Evolutionary conservation across 371 early-diverging fungal species (phyloP).

Genomic region (Dinochytrium kinnereticum): DNA sequence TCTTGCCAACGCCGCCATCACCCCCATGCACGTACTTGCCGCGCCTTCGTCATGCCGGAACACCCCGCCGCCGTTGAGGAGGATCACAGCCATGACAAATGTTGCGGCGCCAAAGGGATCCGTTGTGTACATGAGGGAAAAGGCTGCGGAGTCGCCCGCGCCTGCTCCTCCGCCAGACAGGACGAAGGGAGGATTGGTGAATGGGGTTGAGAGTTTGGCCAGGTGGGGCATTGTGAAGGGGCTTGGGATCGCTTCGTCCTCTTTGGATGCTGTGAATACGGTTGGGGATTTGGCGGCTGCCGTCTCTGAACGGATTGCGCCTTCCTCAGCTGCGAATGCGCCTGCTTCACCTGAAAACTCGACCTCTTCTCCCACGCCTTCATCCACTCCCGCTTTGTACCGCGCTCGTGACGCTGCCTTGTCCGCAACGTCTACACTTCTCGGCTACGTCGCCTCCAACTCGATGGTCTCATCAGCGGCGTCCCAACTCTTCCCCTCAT

Average conservation of each 20-base stretch:
- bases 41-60: too few relatives aligned
- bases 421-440: background rate
- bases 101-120: background rate
- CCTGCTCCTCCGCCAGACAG: background rate
- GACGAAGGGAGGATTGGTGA: background rate
- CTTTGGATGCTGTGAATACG: background rate
- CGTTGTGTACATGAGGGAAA: background rate
- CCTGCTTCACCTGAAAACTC: background rate
- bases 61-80: background rate
- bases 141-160: background rate
- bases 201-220: background rate
- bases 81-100: background rate
- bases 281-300: background rate
- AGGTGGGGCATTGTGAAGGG: conserved; percentile 3
- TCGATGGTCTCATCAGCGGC: background rate
- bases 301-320: background rate
- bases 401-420: conserved; percentile 2
- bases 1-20: background rate
- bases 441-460: background rate
- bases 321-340: background rate
- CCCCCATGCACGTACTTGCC: background rate
- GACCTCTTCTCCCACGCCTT: background rate
- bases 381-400: background rate
- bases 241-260: background rate
- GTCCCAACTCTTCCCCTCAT: background rate